A percentile compares a stretch with the other conserved stretches of the same genome.
phyloP scores from a whole-genome alignment of 1,139 yeast species.

The Hyphopichia wangnamkhiaoensis region DNA sequence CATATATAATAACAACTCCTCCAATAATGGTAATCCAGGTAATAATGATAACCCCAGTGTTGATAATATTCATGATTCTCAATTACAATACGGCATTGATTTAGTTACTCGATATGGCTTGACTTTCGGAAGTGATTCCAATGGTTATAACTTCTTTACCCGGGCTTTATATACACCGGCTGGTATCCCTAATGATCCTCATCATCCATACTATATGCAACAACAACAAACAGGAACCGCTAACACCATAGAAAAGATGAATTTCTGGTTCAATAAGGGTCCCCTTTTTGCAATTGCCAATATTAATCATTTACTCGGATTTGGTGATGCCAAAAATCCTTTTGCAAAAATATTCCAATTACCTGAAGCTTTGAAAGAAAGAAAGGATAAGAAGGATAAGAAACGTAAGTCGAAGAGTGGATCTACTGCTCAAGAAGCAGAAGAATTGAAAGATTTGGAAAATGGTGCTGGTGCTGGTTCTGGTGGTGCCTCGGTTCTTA shows the following conservation, averaged over 20 bases:
- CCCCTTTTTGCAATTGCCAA: constrained; percentile 75
- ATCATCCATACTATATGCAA: constrained; percentile 32
- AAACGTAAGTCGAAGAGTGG: constrained; percentile 50
- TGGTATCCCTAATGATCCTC: constrained; percentile 31
- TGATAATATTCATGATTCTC: constrained; percentile 42
- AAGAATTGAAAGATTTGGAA: constrained; percentile 6
- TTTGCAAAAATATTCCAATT: constrained; percentile 71
- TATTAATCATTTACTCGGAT: constrained; percentile 70
- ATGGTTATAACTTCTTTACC: constrained; percentile 64
- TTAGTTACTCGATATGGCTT: constrained; percentile 69
- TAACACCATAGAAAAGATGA: constrained; percentile 55
- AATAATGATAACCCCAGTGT: constrained; percentile 11
- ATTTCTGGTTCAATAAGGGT: constrained; percentile 76
- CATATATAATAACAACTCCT: constrained; percentile 46
- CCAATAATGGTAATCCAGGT: constrained; percentile 14
- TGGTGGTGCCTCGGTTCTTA: constrained; percentile 11
- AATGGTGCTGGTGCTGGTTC: constrained; percentile 8
- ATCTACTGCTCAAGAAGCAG: constrained; percentile 8
- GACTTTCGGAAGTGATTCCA: constrained; percentile 68
- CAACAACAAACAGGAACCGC: constrained; percentile 25
- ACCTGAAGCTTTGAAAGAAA: constrained; percentile 69
- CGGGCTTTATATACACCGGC: constrained; percentile 45
- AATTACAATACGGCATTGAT: constrained; percentile 56
- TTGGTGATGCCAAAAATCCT: constrained; percentile 74
- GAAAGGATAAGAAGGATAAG: constrained; percentile 70